A percentile compares a stretch with the other conserved stretches of the same genome.
Evolutionary conservation across 495 filamentous ascomycete species (phyloP).

Genomic region (Thermochaetoides thermophila): DNA sequence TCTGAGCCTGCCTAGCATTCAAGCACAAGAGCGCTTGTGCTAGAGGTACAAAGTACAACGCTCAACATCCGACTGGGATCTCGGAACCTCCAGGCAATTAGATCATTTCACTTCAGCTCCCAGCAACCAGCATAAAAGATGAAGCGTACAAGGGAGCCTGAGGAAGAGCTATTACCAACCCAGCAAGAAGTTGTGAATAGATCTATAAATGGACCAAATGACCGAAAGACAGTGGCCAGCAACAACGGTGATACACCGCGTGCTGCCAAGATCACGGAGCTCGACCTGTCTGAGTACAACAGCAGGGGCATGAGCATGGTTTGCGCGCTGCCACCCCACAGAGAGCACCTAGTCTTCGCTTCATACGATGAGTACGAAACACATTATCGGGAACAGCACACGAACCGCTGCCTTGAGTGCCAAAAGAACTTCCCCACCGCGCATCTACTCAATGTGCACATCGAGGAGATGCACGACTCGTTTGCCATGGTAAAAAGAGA

Average conservation of each 20-base stretch:
- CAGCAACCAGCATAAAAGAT: constrained; percentile 18
- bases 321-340: constrained; percentile 71
- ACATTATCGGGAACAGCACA: constrained; percentile 70
- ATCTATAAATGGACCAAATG: background rate
- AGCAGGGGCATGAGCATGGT: constrained; percentile 38
- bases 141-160: constrained; percentile 40
- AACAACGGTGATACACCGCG: constrained; percentile 10
- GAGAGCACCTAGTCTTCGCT: constrained; percentile 48
- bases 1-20: no score
- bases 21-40: no score
- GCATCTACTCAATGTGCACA: constrained; percentile 65
- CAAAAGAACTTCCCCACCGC: constrained; percentile 61
- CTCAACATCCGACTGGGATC: no score
- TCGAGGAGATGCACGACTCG: constrained; percentile 83
- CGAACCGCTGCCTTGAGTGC: constrained; percentile 73
- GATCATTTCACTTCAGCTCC: no score
- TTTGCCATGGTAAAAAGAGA: constrained; percentile 55
- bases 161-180: constrained; percentile 21
- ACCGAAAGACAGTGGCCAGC: constrained; percentile 2
- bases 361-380: constrained; percentile 74
- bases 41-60: no score
- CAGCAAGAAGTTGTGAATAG: background rate
- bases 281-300: constrained; percentile 19
- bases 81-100: no score
- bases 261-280: constrained; percentile 27